Base-by-base conservation (phyloP, 805 yeast genomes). In the Pichia cephalocereana region DNA sequence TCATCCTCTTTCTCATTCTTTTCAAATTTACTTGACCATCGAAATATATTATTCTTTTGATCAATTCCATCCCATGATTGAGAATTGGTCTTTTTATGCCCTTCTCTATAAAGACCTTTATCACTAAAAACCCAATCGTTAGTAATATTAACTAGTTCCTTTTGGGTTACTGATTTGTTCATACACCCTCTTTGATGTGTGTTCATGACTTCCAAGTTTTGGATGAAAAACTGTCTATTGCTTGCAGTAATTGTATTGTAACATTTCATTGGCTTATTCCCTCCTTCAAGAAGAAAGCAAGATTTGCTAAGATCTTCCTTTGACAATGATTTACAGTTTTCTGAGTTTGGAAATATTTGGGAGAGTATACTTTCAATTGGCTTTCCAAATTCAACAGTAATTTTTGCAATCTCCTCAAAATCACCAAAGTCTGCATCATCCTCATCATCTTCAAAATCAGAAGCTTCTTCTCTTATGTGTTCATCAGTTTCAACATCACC, bases 61-160 rank as follows among this genome's bases (percentile, higher is more conserved):
- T 34, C 11, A 30, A 10, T 36, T 19, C n/a, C 37, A 34, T 15
- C 17, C 37, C n/a, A 34, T 15, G 18, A 14, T 12, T 34, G n/a
- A 10, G 37, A 34, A 15, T 15, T 15, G 8, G 37, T 28, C 34
- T 43, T 50, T 37, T 26, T 8, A 37, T 37, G 23, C 28, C 18
- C 37, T 12, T 18, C 45, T 17, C 43, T 46, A 40, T 37, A 38
- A 43, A 34, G 10, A 60, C 59, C 42, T 57, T 64, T 34, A 46
- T 64, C 68, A n/a, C 49, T 52, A 11, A 46, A 51, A 6, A 56
- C 52, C 68, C 68, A 64, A 17, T 46, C 41, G 31, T 52, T 51
- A 2, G 59, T 39, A 4, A 62, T 52, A 12, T 40, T 40, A 4
- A 40, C 26, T 15, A 56, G 11, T 23, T 55, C 50, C 23, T 50